Evolutionary conservation across 352 stramenopile genomes (phyloP), one percentile per base, ranked within the genome.

Genomic region (Pythium periplocum): DNA sequence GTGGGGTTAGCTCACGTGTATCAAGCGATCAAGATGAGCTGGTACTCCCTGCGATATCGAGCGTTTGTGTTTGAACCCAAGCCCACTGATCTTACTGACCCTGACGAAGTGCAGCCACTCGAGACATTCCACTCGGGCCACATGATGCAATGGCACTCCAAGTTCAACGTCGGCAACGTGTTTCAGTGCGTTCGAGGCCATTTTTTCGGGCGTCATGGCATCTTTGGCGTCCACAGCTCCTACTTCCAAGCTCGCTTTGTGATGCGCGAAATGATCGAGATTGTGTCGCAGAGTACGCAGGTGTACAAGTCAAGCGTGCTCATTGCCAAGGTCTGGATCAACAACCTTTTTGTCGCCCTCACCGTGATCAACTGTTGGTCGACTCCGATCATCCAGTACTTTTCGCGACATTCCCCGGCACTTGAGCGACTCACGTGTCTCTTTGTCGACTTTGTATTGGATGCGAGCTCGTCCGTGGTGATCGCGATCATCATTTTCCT

Each of bases 291-390:
- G 39, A 56, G 70, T 1, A 43, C 63, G 2, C 73, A 81, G 38
- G 62, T 69, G 5, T 83, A 83, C 53, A 55, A 61, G 5, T 69
- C 66, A 33, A 85, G 76, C 37, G 45, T 63, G 1, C 47, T 72
- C 0, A 67, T 87, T n/a, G 59, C 73, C 0, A 65, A 64, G 10
- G 49, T 63, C 9, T 83, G 71, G 72, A 68, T 83, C 48, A 87
- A 87, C 45, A 64, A 73, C 42, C 33, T 67, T 4, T 79, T 66
- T 2, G 73, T 85, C 10, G 48, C 17, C 4, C 33, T 83, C n/a
- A 61, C 76, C 9, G 64, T 75, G n/a, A 30, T 57, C 30, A 83
- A 75, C 32, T 74, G 59, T 40, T 75, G 67, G 59, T 64, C 62
- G 0, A 74, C 65, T 2, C 66, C 65, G 12, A 33, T 64, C 2